Conservation (phyloP, 2,329 filamentous ascomycete genomes). For the Alternaria ethzedia region DNA sequence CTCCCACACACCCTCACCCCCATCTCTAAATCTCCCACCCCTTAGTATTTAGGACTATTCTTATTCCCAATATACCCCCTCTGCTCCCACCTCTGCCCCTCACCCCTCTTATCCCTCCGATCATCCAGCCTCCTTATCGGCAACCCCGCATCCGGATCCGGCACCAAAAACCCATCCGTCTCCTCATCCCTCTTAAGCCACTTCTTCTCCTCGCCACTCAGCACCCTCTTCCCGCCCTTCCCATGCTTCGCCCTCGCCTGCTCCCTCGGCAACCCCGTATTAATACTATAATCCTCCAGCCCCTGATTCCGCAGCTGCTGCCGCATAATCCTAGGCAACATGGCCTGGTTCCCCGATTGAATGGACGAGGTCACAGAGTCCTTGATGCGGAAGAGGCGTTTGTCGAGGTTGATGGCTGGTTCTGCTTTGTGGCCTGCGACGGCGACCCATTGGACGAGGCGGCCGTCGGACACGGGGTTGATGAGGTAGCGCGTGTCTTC, state of each 20-base stretch:
- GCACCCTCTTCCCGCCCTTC: neutral
- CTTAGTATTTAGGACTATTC: neutral
- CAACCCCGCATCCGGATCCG: neutral
- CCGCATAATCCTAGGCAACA: constrained; percentile 20
- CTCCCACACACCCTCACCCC: too few species aligned
- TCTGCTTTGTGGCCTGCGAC: neutral
- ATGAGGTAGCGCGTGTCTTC: constrained; percentile 24
- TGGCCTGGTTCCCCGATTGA: constrained; percentile 5
- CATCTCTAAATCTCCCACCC: too few species aligned
- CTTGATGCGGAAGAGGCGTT: constrained; percentile 23
- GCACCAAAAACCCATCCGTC: neutral
- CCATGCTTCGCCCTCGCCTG: constrained; percentile 1
- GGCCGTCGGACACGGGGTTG: constrained; percentile 30
- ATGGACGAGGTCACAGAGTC: constrained; percentile 12
- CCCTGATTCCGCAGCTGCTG: constrained; percentile 2
- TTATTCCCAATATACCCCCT: neutral
- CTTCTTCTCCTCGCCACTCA: constrained; percentile 10
- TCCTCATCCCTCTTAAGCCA: neutral
- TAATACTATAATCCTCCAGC: constrained; percentile 1
- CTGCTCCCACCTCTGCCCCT: neutral
- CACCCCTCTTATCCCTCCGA: neutral
- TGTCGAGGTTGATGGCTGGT: constrained; percentile 6
- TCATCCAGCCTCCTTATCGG: neutral
- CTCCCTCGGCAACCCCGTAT: constrained; percentile 9
- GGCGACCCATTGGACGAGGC: constrained; percentile 34